Evolutionary conservation across 1,284 basidiomycete species (phyloP).

Genomic region (Apiotrichum laibachii): DNA sequence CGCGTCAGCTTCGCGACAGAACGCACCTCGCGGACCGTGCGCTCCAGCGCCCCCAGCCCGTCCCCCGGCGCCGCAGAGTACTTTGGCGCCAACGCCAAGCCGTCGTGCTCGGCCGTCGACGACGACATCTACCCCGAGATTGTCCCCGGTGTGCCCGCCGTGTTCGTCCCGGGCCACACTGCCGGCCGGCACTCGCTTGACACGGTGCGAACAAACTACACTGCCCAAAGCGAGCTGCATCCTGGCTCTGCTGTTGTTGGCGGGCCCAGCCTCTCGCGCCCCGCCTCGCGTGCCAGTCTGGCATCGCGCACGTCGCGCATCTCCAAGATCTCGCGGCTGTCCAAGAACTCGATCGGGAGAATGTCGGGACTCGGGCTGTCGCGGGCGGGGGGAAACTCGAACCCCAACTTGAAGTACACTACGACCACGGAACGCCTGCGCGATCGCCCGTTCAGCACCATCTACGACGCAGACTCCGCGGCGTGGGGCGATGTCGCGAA

Average conservation of each 20-base stretch:
- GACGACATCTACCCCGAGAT: neutral
- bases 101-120: neutral
- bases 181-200: too few relatives aligned
- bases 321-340: neutral
- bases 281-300: neutral
- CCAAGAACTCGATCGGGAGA: neutral
- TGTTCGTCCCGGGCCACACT: too few relatives aligned
- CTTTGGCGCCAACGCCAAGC: too few relatives aligned
- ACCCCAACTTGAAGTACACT: neutral
- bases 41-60: neutral
- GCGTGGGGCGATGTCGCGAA: neutral
- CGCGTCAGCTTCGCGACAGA: neutral
- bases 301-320: neutral
- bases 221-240: too few relatives aligned
- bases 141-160: too few relatives aligned
- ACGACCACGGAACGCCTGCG: constrained; percentile 1
- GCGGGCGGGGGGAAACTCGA: neutral
- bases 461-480: neutral
- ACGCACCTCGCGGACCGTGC: neutral
- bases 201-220: too few relatives aligned
- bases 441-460: neutral
- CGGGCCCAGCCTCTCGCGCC: neutral
- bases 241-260: neutral
- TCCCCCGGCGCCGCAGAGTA: neutral
- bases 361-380: neutral